These are phyloP conservation scores for Secale cereale DNA, from an alignment of 176 grass and related monocot species.

Conservation along the genomic window DNA sequence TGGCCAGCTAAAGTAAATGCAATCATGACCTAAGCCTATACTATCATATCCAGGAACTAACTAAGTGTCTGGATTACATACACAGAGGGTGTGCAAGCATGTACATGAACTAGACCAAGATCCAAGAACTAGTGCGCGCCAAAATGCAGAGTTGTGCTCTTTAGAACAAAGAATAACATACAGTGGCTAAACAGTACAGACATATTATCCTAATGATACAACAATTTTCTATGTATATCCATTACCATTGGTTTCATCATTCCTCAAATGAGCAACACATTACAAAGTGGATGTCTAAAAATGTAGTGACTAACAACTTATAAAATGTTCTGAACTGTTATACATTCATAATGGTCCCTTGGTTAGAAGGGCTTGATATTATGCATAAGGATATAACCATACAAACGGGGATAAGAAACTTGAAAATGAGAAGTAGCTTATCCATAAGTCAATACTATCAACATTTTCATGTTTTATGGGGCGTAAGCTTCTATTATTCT, in stretches of 20 bases:
- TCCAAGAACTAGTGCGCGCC: neutral
- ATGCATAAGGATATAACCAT: neutral
- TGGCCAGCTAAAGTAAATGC: slow-evolving; percentile 1
- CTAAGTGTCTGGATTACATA: neutral
- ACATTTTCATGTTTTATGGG: neutral
- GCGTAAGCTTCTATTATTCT: slow-evolving; percentile 8
- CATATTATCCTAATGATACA: too few relatives aligned
- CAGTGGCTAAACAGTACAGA: neutral
- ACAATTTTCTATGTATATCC: too few relatives aligned
- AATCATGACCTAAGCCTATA: neutral
- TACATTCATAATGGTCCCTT: neutral
- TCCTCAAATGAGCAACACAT: too few relatives aligned
- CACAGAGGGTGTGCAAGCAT: neutral
- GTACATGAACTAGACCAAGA: neutral
- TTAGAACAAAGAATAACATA: too few relatives aligned
- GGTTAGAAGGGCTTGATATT: neutral
- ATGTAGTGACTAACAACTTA: too few relatives aligned
- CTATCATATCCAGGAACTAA: neutral
- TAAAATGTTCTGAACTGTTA: too few relatives aligned
- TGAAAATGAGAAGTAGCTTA: neutral
- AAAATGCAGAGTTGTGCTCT: too few relatives aligned
- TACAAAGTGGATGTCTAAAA: neutral
- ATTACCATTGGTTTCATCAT: too few relatives aligned
- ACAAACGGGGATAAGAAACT: neutral
- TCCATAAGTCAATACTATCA: neutral